A percentile compares a stretch with the other conserved stretches of the same genome.
Evolutionary conservation across 2,329 filamentous ascomycete genomes (phyloP).

Genomic region (Stagonosporopsis rhizophila): DNA sequence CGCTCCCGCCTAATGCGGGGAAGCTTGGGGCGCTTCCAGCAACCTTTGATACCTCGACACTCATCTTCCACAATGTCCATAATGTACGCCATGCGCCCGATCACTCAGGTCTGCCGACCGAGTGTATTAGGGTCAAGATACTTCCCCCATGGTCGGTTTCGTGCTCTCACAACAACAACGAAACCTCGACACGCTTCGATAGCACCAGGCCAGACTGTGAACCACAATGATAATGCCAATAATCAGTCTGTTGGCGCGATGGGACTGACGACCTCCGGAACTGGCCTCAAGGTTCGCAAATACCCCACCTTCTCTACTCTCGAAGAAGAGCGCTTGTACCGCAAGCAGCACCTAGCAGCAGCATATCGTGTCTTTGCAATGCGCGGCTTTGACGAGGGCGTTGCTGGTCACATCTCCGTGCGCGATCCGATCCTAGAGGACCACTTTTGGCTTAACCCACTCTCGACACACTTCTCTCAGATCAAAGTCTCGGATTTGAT

Average conservation of each 20-base stretch:
- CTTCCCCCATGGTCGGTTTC: neutral
- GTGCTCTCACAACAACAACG: conserved; percentile 23
- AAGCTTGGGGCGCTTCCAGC: neutral
- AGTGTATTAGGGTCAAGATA: neutral
- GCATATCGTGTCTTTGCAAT: conserved; percentile 52
- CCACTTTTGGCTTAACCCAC: conserved; percentile 53
- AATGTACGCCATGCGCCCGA: conserved; percentile 1
- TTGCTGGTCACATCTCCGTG: conserved; percentile 57
- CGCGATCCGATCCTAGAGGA: conserved; percentile 45
- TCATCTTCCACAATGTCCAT: neutral
- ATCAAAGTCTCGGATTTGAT: conserved; percentile 54
- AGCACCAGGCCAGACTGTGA: conserved; percentile 31
- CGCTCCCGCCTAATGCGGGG: conserved; percentile 11
- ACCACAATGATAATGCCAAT: conserved; percentile 45
- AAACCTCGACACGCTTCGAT: conserved; percentile 25
- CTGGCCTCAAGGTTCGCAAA: conserved; percentile 54
- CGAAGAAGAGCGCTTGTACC: conserved; percentile 53
- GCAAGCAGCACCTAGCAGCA: conserved; percentile 56
- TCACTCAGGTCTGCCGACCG: neutral
- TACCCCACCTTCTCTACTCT: conserved; percentile 52
- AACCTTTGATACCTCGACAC: neutral
- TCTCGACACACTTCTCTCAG: conserved; percentile 55
- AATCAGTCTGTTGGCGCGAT: conserved; percentile 56
- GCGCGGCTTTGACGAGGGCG: conserved; percentile 51
- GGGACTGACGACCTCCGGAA: conserved; percentile 56